Evolutionary conservation across 805 yeast genomes (phyloP), one percentile per base, ranked within the genome.

Genomic region (Candida endomychidarum): DNA sequence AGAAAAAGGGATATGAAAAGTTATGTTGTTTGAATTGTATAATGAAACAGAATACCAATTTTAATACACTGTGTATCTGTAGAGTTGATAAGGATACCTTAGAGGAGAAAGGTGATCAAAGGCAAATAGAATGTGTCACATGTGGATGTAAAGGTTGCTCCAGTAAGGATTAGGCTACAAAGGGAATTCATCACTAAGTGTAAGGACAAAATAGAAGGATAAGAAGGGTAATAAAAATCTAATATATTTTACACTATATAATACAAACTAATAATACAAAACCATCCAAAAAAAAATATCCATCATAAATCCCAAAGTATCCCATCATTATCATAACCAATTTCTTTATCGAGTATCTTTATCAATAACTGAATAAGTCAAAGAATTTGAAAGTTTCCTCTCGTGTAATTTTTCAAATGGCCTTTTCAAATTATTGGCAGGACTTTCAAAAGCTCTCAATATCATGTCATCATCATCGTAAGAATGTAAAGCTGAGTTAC

Each of bases 101-200:
- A 61, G 65, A 52, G 22, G 57, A 51, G 20, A 53, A 58, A 19
- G 43, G 53, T 36, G 60, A 61, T 4, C 60, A 53, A 2, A 52
- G 46, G 30, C 45, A 42, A 5, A 54, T 75, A 10, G 75, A 81
- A 48, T 87, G 95, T 58, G 72, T 83, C 5, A 84, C 81, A 21
- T 87, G 96, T 67, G 96, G 96, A 0, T 87, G 96, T 52, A 66
- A 73, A 45, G 96, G 96, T 5, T 87, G 96, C 57, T 77, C 91
- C 2, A 83, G 89, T 53, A 72, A 79, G 14, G 93, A 85, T 55
- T 86, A 54, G 60, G 8, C 15, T 11, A 19, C 15, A 30, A n/a
- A 19, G 19, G 23, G n/a, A n/a, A n/a, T n/a, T n/a, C n/a, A n/a
- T n/a, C n/a, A n/a, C n/a, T n/a, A n/a, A n/a, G n/a, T n/a, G n/a